Evolutionary conservation across 371 early-diverging fungal genomes (phyloP).

Genomic region (Racocetra persica): DNA sequence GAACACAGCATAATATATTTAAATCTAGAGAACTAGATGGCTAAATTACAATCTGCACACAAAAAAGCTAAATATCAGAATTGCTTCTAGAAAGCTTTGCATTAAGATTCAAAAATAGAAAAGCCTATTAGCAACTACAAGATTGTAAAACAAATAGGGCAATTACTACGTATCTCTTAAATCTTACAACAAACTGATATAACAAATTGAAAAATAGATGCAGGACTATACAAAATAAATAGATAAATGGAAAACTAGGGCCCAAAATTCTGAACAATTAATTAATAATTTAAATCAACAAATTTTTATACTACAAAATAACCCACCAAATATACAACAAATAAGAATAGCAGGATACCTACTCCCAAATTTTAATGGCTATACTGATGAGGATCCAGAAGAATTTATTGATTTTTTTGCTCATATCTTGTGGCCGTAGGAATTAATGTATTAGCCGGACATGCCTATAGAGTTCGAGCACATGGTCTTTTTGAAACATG

Average conservation of each 20-base stretch:
- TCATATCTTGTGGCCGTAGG: background rate
- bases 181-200: too few species aligned
- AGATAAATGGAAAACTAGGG: background rate
- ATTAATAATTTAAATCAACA: constrained; percentile 30
- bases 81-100: too few species aligned
- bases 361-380: background rate
- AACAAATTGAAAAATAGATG: too few species aligned
- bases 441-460: background rate
- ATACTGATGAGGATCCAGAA: constrained; percentile 22
- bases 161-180: too few species aligned
- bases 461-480: background rate
- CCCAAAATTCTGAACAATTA: constrained; percentile 21
- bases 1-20: too few species aligned
- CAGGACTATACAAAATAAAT: too few species aligned
- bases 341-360: background rate
- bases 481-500: constrained; percentile 29
- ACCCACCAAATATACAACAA: constrained; percentile 28
- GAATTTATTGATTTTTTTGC: background rate
- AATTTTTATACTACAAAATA: constrained; percentile 13
- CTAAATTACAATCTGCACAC: too few species aligned
- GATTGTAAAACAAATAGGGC: too few species aligned
- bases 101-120: too few species aligned
- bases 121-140: too few species aligned
- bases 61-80: too few species aligned
- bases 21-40: too few species aligned